These are phyloP conservation scores for Plicaturopsis crispa DNA, from an alignment of 768 basidiomycete species.

Conservation along the genomic window DNA sequence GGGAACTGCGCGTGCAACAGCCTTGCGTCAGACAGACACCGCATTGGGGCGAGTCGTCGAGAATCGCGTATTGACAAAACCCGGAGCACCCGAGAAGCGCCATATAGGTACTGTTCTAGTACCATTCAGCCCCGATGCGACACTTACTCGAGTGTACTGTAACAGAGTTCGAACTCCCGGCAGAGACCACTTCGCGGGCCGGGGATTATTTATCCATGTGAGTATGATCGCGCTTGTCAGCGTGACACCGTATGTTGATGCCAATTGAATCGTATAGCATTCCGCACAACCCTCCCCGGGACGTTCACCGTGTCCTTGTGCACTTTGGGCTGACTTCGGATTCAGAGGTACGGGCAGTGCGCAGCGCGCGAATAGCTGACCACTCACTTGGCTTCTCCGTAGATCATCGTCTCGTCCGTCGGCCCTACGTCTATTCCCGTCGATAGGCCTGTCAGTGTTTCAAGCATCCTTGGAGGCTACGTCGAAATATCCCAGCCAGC, in stretches of 20 bases:
- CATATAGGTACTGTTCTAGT: constrained; percentile 26
- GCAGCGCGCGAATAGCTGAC: not conserved
- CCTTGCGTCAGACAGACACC: constrained; percentile 29
- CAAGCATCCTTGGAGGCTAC: constrained; percentile 32
- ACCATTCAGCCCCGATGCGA: not conserved
- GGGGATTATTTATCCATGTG: constrained; percentile 43
- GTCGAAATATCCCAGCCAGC: constrained; percentile 42
- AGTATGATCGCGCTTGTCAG: constrained; percentile 7
- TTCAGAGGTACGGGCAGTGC: constrained; percentile 22
- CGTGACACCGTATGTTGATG: no score
- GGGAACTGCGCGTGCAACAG: constrained; percentile 24
- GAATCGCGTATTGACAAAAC: constrained; percentile 30
- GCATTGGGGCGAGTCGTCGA: constrained; percentile 30
- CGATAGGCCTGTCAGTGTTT: constrained; percentile 27
- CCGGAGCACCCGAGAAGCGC: constrained; percentile 30
- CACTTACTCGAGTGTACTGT: not conserved
- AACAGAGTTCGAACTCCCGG: constrained; percentile 32
- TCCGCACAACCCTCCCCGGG: constrained; percentile 30
- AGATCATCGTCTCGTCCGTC: constrained; percentile 29
- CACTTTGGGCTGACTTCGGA: constrained; percentile 29
- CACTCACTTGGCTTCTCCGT: not conserved
- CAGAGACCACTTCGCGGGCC: constrained; percentile 27
- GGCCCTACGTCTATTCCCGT: constrained; percentile 33
- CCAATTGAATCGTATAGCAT: constrained; percentile 16
- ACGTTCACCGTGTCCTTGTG: constrained; percentile 29